Conservation (phyloP, 2,329 filamentous ascomycete species). For the Cladosporium sp. region DNA sequence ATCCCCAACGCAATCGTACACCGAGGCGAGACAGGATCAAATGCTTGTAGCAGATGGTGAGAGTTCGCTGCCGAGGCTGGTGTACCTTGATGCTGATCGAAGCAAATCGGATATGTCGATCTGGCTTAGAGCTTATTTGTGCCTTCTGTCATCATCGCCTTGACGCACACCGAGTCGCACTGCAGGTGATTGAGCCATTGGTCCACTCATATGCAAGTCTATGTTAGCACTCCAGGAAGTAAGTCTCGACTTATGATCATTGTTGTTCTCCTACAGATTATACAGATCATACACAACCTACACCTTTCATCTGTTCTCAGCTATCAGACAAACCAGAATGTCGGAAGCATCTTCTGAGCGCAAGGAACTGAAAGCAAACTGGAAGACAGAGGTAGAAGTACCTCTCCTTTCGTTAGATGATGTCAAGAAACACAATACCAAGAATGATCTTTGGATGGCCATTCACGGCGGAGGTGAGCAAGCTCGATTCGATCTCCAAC, state of each 20-base stretch:
- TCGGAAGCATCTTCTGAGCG: constrained; percentile 14
- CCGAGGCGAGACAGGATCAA: not conserved
- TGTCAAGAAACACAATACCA: constrained; percentile 93
- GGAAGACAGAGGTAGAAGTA: constrained; percentile 63
- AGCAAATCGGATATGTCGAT: not conserved
- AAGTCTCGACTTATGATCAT: not conserved
- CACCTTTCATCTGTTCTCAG: not conserved
- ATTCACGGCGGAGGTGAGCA: constrained; percentile 70
- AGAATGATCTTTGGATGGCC: constrained; percentile 95
- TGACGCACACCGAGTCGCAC: not conserved
- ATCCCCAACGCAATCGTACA: not conserved
- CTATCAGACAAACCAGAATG: not conserved
- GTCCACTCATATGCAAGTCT: not conserved
- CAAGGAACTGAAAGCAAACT: constrained; percentile 29
- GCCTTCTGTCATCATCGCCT: not conserved
- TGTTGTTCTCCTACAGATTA: not conserved
- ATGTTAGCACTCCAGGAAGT: not conserved
- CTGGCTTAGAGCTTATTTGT: not conserved
- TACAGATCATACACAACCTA: not conserved
- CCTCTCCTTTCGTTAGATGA: constrained; percentile 90
- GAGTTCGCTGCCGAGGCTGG: not conserved
- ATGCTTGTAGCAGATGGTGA: not conserved
- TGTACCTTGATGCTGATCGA: not conserved
- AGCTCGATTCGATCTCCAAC: not conserved
- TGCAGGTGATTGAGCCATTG: no score